Evolutionary conservation across 1,284 basidiomycete genomes (phyloP).

Genomic region (Tilletia indica): DNA sequence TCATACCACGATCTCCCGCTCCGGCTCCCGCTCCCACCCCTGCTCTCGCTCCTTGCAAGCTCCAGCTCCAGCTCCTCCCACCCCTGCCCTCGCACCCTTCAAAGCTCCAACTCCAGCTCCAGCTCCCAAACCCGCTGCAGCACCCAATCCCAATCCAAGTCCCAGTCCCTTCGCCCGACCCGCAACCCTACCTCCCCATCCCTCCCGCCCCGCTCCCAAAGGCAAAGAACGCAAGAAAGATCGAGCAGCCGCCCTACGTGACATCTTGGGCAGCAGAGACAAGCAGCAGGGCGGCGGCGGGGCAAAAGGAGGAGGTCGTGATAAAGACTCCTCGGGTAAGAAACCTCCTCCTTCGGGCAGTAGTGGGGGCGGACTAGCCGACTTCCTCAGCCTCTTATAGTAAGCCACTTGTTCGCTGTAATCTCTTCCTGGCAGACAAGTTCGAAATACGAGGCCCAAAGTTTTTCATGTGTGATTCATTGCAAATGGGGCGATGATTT

Average conservation of each 20-base stretch:
- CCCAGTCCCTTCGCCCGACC: not conserved
- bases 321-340: too few species aligned
- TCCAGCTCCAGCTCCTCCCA: not conserved
- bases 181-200: not conserved
- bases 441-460: too few species aligned
- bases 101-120: not conserved
- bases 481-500: too few species aligned
- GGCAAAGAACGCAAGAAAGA: not conserved
- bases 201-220: not conserved
- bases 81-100: not conserved
- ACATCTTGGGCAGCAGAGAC: not conserved
- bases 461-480: too few species aligned
- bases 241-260: not conserved
- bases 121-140: not conserved
- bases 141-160: not conserved
- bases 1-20: not conserved
- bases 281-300: not conserved
- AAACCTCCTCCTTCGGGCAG: not conserved
- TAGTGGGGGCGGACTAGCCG: not conserved
- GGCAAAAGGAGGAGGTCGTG: too few species aligned
- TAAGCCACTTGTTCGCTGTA: not conserved
- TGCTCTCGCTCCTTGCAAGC: not conserved
- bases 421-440: too few species aligned
- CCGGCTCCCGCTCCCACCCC: not conserved
- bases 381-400: constrained; percentile 2